Base-by-base conservation (phyloP, 257 asterid genomes). In the Thymus mandschuricus region DNA sequence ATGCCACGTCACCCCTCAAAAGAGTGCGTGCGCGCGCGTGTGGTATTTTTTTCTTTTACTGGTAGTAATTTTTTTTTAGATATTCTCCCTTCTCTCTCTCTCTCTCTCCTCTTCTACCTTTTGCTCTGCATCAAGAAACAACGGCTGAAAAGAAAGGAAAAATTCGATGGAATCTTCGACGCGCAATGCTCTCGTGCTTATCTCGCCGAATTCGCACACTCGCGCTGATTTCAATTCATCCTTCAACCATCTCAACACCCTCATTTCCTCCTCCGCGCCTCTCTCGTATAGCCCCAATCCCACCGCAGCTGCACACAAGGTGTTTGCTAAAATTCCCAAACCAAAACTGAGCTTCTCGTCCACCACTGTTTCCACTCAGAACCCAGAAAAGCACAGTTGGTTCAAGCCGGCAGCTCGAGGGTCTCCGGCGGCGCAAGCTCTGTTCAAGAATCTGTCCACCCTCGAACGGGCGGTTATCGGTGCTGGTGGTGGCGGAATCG, bases 401-500 rank as follows among this genome's bases (percentile, higher is more conserved):
- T 64, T 88, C 4, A 91, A 92, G 81, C 91, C 95, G 0, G 89
- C 95, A 51, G 64, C 73, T 21, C 81, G 80, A 70, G 93, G 83
- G 52, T 89, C 98, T 10, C 84, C 91, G 5, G 70, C 78, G 31
- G 89, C 81, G 79, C 83, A 77, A 15, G 84, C 90, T 15, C 71
- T 95, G 78, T 81, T 95, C 81, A 88, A 84, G 83, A 92, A 87
- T 41, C 93, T 95, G 4, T 86, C 97, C 33, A 91, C 90, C 76
- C 61, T 87, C 13, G 98, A 95, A 73, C 83, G 91, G 78, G 98
- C 96, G 2, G 43, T 84, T 31, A 86, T 86, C 62, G 99, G 97
- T 9, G 98, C 95, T 7, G 96, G 63, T 10, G 96, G 80, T 10
- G 99, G 98, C 8, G 99, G 98, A 13, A 86, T 88, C 68, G 99